A percentile compares a stretch with the other conserved stretches of the same genome.
Evolutionary conservation across 257 asterid genomes (phyloP).

Genomic region (Solanum pimpinellifolium): DNA sequence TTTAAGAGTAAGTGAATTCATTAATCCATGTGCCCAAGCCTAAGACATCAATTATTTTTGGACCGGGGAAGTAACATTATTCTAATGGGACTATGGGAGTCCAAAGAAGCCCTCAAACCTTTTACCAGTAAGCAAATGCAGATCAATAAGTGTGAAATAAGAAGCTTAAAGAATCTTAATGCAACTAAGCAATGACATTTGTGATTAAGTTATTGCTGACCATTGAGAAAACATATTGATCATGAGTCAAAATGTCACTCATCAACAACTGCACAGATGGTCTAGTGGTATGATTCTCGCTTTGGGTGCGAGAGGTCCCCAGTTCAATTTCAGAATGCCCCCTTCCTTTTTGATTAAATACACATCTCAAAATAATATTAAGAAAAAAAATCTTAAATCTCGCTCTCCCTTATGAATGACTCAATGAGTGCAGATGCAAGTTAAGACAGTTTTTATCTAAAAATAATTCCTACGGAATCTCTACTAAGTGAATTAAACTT

Average conservation of each 20-base stretch:
- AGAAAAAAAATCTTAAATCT: background rate
- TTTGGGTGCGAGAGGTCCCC: conserved; percentile 75
- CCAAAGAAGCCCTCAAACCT: background rate
- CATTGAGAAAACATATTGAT: background rate
- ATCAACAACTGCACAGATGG: conserved; percentile 37
- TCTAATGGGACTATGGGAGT: background rate
- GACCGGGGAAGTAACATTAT: background rate
- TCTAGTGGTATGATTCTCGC: conserved; percentile 85
- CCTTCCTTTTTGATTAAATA: background rate
- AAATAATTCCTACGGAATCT: background rate
- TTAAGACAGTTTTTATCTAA: background rate
- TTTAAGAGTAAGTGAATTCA: background rate
- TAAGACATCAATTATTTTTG: background rate
- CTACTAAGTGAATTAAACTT: background rate
- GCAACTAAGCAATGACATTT: background rate
- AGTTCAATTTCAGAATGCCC: conserved; percentile 79
- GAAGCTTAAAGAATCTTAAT: background rate
- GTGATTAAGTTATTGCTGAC: background rate
- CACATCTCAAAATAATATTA: background rate
- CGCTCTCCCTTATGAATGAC: background rate
- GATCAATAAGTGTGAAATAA: background rate
- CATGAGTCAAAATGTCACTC: background rate
- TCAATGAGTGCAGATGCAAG: background rate
- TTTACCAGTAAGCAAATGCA: background rate
- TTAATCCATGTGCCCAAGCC: background rate